These are phyloP conservation scores for Nicotiana rustica DNA, from an alignment of 305 asterid genomes.

Conservation along the genomic window DNA sequence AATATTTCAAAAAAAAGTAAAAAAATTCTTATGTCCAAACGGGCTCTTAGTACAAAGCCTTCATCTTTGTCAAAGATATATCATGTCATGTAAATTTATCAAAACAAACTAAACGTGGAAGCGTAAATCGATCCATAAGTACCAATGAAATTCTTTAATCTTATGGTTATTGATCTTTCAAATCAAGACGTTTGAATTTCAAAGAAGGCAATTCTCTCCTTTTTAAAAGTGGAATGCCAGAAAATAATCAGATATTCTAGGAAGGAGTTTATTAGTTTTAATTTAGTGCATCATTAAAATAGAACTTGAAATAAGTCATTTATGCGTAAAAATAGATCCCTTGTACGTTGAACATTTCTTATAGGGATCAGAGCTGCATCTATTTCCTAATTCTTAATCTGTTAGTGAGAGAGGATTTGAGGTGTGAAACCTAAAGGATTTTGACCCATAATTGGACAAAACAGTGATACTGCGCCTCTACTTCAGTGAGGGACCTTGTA, in stretches of 20 bases:
- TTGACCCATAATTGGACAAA: background rate
- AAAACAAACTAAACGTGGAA: background rate
- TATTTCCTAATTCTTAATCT: background rate
- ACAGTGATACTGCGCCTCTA: background rate
- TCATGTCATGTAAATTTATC: background rate
- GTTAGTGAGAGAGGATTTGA: background rate
- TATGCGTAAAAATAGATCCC: no score
- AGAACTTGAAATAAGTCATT: no score
- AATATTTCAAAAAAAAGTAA: no score
- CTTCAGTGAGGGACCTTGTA: no score
- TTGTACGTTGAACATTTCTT: background rate
- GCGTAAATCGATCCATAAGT: background rate
- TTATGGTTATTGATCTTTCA: background rate
- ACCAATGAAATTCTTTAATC: background rate
- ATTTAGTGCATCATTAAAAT: no score
- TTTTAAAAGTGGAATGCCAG: background rate
- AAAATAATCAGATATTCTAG: background rate
- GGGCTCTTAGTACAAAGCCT: no score
- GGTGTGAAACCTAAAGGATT: background rate
- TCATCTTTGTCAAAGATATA: no score
- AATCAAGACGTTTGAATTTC: background rate
- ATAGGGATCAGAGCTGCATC: background rate
- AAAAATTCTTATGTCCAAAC: no score
- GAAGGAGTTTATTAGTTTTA: no score
- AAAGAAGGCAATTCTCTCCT: background rate